Percentiles rank a stretch among this genome's conserved stretches.
phyloP scores from a whole-genome alignment of 805 yeast genomes.

The Metschnikowia santaceciliae region DNA sequence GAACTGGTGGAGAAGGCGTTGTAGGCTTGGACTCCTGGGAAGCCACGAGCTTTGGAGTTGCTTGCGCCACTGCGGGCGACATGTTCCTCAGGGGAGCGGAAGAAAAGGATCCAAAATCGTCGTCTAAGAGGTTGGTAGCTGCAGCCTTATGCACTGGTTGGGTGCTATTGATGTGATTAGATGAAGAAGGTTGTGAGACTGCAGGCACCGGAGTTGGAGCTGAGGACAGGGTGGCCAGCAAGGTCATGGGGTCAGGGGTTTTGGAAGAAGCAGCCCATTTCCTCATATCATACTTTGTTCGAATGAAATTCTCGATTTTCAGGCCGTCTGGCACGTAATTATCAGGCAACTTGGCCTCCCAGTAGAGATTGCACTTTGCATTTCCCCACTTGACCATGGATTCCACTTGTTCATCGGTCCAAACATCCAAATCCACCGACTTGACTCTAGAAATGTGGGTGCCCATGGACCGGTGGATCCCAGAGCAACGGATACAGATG shows the following conservation, averaged over 20 bases:
- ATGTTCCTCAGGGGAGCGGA: constrained; percentile 20
- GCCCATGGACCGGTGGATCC: constrained; percentile 92
- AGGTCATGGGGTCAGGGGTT: constrained; percentile 57
- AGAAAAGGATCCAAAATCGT: constrained; percentile 41
- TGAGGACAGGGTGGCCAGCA: constrained; percentile 13
- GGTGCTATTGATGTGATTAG: background rate
- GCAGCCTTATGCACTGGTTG: background rate
- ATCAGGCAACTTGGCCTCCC: constrained; percentile 78
- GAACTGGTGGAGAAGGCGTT: constrained; percentile 10
- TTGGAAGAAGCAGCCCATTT: constrained; percentile 69
- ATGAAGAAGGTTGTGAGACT: background rate
- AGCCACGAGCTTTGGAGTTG: constrained; percentile 7
- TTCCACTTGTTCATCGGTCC: constrained; percentile 91
- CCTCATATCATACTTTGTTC: constrained; percentile 87
- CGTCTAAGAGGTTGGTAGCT: constrained; percentile 24
- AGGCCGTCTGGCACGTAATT: constrained; percentile 74
- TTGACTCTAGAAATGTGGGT: constrained; percentile 92
- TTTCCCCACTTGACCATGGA: constrained; percentile 88
- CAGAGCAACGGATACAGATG: constrained; percentile 92
- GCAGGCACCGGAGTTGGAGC: background rate
- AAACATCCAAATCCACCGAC: constrained; percentile 89
- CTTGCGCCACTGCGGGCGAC: constrained; percentile 3
- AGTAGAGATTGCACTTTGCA: constrained; percentile 66
- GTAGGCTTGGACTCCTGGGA: constrained; percentile 7
- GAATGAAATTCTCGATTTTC: constrained; percentile 83